Percentiles rank a stretch among this genome's conserved stretches.
phyloP scores from a whole-genome alignment of 2,329 filamentous ascomycete genomes.

The Ceratocystis alfenasii region DNA sequence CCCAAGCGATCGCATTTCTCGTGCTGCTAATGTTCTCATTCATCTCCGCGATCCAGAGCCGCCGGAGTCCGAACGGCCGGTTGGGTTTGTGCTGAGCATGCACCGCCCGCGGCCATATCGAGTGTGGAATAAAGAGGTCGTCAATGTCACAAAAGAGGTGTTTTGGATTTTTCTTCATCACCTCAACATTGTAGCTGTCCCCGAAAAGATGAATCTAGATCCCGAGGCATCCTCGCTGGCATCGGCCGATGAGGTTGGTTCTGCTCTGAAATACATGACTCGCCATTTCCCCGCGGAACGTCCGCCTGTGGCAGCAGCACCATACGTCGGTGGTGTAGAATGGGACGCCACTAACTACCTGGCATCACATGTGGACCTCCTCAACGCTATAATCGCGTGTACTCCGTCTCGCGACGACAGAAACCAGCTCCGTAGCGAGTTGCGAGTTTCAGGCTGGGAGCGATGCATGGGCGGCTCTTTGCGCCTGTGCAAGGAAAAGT shows the following conservation, averaged over 20 bases:
- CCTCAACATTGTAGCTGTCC: slow-evolving; percentile 69
- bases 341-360: slow-evolving; percentile 98
- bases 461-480: slow-evolving; percentile 75
- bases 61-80: slow-evolving; percentile 60
- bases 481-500: slow-evolving; percentile 92
- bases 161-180: slow-evolving; percentile 99
- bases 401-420: slow-evolving; percentile 58
- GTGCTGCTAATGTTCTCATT: slow-evolving; percentile 60
- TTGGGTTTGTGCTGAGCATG: slow-evolving; percentile 85
- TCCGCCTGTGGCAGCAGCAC: slow-evolving; percentile 82
- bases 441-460: slow-evolving; percentile 80
- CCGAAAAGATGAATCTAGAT: slow-evolving; percentile 28
- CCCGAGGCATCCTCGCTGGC: slow-evolving; percentile 28
- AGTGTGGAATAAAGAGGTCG: slow-evolving; percentile 85
- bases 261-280: slow-evolving; percentile 42
- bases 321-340: slow-evolving; percentile 92
- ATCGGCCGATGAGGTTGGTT: slow-evolving; percentile 32
- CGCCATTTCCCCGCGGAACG: slow-evolving; percentile 73
- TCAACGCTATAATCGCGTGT: slow-evolving; percentile 82
- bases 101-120: slow-evolving; percentile 76
- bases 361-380: slow-evolving; percentile 78
- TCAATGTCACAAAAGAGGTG: slow-evolving; percentile 89
- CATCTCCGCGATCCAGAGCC: slow-evolving; percentile 72
- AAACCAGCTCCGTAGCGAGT: slow-evolving; percentile 63
- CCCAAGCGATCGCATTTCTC: slow-evolving; percentile 48